Percentiles rank a stretch among this genome's conserved stretches.
Conservation (phyloP, 2,329 filamentous ascomycete species). For the Epichloe gansuensis region DNA sequence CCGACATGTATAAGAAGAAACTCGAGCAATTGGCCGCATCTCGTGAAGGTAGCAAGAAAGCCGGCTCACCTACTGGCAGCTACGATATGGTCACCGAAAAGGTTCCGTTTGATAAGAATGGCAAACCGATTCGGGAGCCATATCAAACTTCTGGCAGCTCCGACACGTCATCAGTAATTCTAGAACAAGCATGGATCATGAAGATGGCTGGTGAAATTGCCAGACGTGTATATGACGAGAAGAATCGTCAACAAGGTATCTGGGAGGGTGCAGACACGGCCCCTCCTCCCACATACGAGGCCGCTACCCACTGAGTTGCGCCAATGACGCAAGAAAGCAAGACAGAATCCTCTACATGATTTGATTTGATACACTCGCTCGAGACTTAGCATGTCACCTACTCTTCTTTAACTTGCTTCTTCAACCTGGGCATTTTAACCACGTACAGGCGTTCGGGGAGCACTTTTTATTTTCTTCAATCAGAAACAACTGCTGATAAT, state of each 20-base stretch:
- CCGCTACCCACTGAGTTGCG: conserved; percentile 17
- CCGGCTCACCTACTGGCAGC: conserved; percentile 4
- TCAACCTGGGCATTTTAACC: conserved; percentile 4
- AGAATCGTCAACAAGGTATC: conserved; percentile 33
- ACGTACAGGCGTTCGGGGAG: neutral
- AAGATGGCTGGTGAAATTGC: conserved; percentile 94
- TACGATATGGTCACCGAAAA: conserved; percentile 11
- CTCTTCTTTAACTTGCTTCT: conserved; percentile 6
- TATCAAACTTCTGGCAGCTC: conserved; percentile 21
- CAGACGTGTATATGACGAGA: conserved; percentile 76
- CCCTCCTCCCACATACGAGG: conserved; percentile 52
- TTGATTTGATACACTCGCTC: neutral
- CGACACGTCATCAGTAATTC: conserved; percentile 46
- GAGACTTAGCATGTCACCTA: neutral
- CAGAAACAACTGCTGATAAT: neutral
- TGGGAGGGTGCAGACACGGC: conserved; percentile 42
- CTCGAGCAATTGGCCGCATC: conserved; percentile 15
- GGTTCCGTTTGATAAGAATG: conserved; percentile 17
- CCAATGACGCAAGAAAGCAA: neutral
- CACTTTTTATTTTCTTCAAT: conserved; percentile 2
- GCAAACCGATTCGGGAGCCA: conserved; percentile 16
- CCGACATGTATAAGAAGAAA: conserved; percentile 13
- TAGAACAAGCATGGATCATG: conserved; percentile 76
- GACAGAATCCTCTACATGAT: neutral
- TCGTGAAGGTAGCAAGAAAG: conserved; percentile 9